A percentile compares a stretch with the other conserved stretches of the same genome.
Conservation (phyloP, 192 early-diverging fungal genomes). For the Backusella psychrophila region DNA sequence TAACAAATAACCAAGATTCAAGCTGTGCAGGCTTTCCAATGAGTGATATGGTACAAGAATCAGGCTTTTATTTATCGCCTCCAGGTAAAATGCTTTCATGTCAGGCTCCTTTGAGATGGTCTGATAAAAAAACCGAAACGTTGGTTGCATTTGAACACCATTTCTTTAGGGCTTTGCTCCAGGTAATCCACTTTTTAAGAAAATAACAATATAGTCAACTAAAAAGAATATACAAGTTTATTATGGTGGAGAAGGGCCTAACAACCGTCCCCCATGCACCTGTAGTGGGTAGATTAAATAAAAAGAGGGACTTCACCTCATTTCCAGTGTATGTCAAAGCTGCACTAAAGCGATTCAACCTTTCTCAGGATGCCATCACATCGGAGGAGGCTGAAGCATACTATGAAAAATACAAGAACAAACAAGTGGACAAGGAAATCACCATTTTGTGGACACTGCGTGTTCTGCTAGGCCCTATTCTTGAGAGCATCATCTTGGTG, state of each 20-base stretch:
- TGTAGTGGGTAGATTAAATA: conserved; percentile 58
- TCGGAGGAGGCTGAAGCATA: conserved; percentile 44
- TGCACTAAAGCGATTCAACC: conserved; percentile 46
- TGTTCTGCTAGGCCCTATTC: conserved; percentile 66
- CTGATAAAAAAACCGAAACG: conserved; percentile 44
- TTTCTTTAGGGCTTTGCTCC: conserved; percentile 76
- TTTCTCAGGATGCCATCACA: conserved; percentile 26
- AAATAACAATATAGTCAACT: too few species aligned
- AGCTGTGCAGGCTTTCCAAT: conserved; percentile 42
- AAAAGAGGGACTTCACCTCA: conserved; percentile 44
- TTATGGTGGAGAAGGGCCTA: conserved; percentile 57
- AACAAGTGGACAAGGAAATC: conserved; percentile 53
- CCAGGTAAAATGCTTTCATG: conserved; percentile 72
- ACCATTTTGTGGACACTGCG: conserved; percentile 82
- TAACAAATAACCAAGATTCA: conserved; percentile 48
- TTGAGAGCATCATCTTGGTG: conserved; percentile 77
- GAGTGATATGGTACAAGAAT: conserved; percentile 25
- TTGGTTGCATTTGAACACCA: conserved; percentile 64
- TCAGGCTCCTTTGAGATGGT: conserved; percentile 81
- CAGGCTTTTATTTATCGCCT: conserved; percentile 45
- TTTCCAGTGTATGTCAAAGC: conserved; percentile 56
- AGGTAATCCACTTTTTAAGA: conserved; percentile 37
- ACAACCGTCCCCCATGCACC: conserved; percentile 43
- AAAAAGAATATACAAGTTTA: background rate
- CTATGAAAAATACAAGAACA: conserved; percentile 33